phyloP scores from a whole-genome alignment of 768 basidiomycete genomes.

The Mycena amicta region DNA sequence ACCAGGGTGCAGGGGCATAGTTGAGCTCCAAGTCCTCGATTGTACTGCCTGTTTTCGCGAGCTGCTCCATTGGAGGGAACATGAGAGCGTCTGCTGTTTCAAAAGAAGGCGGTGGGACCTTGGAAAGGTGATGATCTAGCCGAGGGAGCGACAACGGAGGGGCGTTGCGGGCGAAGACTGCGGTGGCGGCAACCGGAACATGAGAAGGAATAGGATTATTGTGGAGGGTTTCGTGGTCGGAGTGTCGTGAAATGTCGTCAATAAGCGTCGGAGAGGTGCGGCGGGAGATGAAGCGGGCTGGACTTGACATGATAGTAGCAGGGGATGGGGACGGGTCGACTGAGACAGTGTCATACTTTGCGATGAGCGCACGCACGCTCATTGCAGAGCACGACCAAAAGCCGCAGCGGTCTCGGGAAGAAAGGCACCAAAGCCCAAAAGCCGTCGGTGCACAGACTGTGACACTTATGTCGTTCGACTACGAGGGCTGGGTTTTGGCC shows the following conservation, averaged over 20 bases:
- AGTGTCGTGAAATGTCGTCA: constrained; percentile 23
- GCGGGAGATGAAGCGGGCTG: constrained; percentile 16
- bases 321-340: constrained; percentile 10
- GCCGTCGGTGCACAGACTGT: not conserved
- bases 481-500: constrained; percentile 81
- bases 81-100: constrained; percentile 34
- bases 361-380: not conserved
- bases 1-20: constrained; percentile 45
- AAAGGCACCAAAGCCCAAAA: not conserved
- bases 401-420: not conserved
- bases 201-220: constrained; percentile 29
- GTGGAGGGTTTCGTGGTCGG: constrained; percentile 12
- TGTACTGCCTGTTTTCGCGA: constrained; percentile 49
- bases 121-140: constrained; percentile 60
- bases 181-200: constrained; percentile 54
- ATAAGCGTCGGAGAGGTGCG: constrained; percentile 8
- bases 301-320: too few relatives aligned
- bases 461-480: constrained; percentile 41
- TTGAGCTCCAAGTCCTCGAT: constrained; percentile 67
- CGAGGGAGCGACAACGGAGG: constrained; percentile 61
- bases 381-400: not conserved
- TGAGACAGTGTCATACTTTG: not conserved
- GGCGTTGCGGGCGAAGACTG: constrained; percentile 61
- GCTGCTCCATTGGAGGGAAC: constrained; percentile 66
- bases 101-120: constrained; percentile 49